These are phyloP conservation scores for Fusarium napiforme DNA, from an alignment of 2,329 filamentous ascomycete species.

Conservation along the genomic window DNA sequence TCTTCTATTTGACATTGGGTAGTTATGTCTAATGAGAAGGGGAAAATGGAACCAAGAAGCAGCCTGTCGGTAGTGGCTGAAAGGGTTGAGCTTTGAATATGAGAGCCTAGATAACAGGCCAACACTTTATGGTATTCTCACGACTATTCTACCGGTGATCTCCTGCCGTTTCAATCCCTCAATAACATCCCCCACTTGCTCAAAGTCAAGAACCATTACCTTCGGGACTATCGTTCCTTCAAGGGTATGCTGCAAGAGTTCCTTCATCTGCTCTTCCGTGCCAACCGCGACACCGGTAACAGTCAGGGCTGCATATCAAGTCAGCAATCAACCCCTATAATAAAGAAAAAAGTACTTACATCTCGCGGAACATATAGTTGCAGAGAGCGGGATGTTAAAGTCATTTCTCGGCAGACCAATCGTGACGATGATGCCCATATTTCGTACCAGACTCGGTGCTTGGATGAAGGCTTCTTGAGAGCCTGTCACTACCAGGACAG, in stretches of 20 bases:
- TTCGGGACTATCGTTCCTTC: constrained; percentile 10
- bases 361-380: constrained; percentile 38
- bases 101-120: too few species aligned
- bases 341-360: background rate
- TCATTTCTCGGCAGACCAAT: constrained; percentile 45
- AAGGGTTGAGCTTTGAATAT: background rate
- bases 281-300: constrained; percentile 31
- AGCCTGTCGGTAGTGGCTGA: background rate
- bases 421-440: constrained; percentile 41
- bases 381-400: constrained; percentile 43
- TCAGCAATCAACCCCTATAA: fast-evolving
- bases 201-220: constrained; percentile 14
- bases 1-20: background rate
- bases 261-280: constrained; percentile 33
- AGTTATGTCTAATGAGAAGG: background rate
- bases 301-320: constrained; percentile 8
- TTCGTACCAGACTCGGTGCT: constrained; percentile 40
- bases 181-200: constrained; percentile 11
- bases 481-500: constrained; percentile 43
- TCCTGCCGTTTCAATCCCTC: constrained; percentile 7
- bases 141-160: constrained; percentile 30
- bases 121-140: constrained; percentile 22
- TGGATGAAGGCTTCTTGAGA: constrained; percentile 41
- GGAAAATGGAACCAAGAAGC: too few species aligned
- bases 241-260: constrained; percentile 13